Evolutionary conservation across 2,329 filamentous ascomycete genomes (phyloP).

Genomic region (Talaromyces marneffei): DNA sequence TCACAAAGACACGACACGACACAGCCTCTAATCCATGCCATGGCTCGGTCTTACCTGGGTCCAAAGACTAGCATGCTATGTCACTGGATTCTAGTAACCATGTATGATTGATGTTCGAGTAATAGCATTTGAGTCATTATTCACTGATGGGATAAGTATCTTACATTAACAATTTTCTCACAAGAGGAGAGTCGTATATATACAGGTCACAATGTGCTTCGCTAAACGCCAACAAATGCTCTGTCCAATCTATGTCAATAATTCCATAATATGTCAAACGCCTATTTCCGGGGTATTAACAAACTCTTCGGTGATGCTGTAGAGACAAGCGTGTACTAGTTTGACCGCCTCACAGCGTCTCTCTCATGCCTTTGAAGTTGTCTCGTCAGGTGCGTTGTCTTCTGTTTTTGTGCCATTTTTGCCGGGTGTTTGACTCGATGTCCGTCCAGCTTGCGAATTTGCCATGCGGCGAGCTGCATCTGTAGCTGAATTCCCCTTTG

Average conservation of each 20-base stretch:
- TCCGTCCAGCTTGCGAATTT: slow-evolving; percentile 1
- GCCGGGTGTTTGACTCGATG: not conserved
- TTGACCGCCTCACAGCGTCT: not conserved
- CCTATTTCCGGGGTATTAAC: not conserved
- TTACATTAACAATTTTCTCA: not conserved
- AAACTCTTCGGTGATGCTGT: not conserved
- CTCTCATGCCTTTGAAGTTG: not conserved
- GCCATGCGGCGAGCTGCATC: slow-evolving; percentile 12
- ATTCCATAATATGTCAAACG: not conserved
- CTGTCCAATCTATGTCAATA: slow-evolving; percentile 7
- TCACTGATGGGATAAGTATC: not conserved
- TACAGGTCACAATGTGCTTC: not conserved
- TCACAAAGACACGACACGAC: too few relatives aligned
- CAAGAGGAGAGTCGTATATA: slow-evolving; percentile 8
- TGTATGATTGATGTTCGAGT: not conserved
- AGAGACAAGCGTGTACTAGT: not conserved
- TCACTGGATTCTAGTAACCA: not conserved
- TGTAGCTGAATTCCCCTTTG: slow-evolving; percentile 14
- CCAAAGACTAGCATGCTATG: not conserved
- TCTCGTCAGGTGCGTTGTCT: not conserved
- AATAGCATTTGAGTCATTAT: not conserved
- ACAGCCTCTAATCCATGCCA: not conserved
- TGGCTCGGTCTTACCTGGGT: not conserved
- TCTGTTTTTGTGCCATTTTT: not conserved
- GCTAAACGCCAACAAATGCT: slow-evolving; percentile 12